Evolutionary conservation across 805 yeast species (phyloP).

Genomic region (Ogataea populi-albae): DNA sequence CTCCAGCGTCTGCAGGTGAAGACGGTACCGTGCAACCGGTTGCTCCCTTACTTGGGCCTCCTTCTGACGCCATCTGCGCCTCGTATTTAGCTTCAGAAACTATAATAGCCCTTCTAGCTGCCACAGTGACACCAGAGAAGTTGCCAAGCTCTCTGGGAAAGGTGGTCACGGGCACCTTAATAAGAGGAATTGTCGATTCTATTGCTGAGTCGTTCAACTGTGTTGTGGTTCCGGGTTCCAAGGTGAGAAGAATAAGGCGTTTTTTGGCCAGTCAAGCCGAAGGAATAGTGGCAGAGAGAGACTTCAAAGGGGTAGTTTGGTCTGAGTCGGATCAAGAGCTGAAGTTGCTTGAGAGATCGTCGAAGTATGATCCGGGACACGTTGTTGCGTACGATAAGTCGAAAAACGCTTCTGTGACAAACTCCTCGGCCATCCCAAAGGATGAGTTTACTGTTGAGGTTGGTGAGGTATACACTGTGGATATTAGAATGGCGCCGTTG

Average conservation of each 20-base stretch:
- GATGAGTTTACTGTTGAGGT: slow-evolving; percentile 69
- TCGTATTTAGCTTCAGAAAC: slow-evolving; percentile 87
- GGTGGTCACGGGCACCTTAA: slow-evolving; percentile 61
- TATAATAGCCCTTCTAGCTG: slow-evolving; percentile 71
- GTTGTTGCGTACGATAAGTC: slow-evolving; percentile 39
- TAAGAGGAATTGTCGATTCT: slow-evolving; percentile 77
- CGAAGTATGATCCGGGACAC: slow-evolving; percentile 20
- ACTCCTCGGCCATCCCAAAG: slow-evolving; percentile 63
- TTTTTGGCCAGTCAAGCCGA: slow-evolving; percentile 96
- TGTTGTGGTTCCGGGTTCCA: slow-evolving; percentile 86
- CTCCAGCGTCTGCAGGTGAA: slow-evolving; percentile 46
- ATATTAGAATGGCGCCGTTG: slow-evolving; percentile 75
- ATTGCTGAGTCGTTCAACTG: slow-evolving; percentile 84
- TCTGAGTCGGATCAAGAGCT: slow-evolving; percentile 78
- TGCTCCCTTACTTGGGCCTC: slow-evolving; percentile 79
- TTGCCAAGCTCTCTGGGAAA: slow-evolving; percentile 49
- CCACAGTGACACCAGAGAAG: slow-evolving; percentile 72
- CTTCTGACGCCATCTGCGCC: slow-evolving; percentile 89
- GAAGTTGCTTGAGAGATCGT: slow-evolving; percentile 44
- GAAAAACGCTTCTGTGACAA: slow-evolving; percentile 35
- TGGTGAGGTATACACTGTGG: slow-evolving; percentile 87
- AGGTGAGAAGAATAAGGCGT: slow-evolving; percentile 86
- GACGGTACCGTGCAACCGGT: slow-evolving; percentile 41
- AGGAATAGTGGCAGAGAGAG: slow-evolving; percentile 86
- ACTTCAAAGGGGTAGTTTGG: slow-evolving; percentile 90